A percentile compares a stretch with the other conserved stretches of the same genome.
These are phyloP conservation scores for Meira miltonrushii DNA, from an alignment of 1,284 basidiomycete species.

Conservation along the genomic window DNA sequence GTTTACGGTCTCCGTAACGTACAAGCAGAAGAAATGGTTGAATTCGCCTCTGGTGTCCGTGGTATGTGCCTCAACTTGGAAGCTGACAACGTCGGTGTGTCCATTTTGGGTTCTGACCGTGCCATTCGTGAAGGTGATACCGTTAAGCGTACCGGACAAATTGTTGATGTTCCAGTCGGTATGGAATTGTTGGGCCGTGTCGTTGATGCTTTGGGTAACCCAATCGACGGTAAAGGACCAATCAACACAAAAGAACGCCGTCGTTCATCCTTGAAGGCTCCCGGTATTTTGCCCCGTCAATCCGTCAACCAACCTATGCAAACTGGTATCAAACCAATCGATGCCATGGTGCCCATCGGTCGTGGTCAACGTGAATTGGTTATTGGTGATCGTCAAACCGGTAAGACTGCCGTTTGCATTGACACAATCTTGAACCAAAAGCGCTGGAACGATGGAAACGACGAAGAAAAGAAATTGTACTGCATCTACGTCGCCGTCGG, in stretches of 20 bases:
- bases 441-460: slow-evolving; percentile 95
- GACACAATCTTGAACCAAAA: slow-evolving; percentile 99
- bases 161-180: slow-evolving; percentile 98
- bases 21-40: slow-evolving; percentile 98
- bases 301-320: slow-evolving; percentile 99
- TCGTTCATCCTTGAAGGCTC: slow-evolving; percentile 95
- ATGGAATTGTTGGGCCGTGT: slow-evolving; percentile 94
- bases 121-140: slow-evolving; percentile 99
- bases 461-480: slow-evolving; percentile 97
- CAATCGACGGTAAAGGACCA: slow-evolving; percentile 98
- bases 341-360: slow-evolving; percentile 99
- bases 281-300: slow-evolving; percentile 96
- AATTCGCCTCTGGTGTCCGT: slow-evolving; percentile 93
- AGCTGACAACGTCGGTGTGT: slow-evolving; percentile 99
- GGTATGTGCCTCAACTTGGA: slow-evolving; percentile 98
- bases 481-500: slow-evolving; percentile 99
- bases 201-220: slow-evolving; percentile 97
- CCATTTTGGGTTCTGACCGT: slow-evolving; percentile 99
- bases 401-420: slow-evolving; percentile 97
- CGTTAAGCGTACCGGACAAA: slow-evolving; percentile 98
- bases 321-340: slow-evolving; percentile 99
- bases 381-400: slow-evolving; percentile 99
- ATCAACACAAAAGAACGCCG: slow-evolving; percentile 87
- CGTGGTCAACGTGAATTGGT: slow-evolving; percentile 99
- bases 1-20: slow-evolving; percentile 81